Evolutionary conservation across 2,329 filamentous ascomycete species (phyloP).

Genomic region (Colletotrichum sidae): DNA sequence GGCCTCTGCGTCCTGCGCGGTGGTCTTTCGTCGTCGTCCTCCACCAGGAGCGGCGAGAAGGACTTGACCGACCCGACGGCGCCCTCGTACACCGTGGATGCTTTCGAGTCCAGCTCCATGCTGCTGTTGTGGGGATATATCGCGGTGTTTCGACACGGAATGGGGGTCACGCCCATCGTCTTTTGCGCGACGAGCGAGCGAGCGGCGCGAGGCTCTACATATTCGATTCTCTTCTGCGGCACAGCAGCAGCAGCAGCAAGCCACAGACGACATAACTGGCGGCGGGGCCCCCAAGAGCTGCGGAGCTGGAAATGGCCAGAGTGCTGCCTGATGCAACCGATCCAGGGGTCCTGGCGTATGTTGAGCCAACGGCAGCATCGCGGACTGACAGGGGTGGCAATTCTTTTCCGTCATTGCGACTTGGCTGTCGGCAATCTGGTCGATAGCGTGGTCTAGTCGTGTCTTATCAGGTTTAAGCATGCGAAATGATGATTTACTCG

Average conservation of each 20-base stretch:
- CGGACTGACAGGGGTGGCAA: too few species aligned
- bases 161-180: not conserved
- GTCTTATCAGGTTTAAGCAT: too few species aligned
- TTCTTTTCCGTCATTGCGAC: too few species aligned
- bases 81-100: not conserved
- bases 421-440: too few species aligned
- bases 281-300: not conserved
- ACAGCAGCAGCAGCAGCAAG: not conserved
- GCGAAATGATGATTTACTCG: too few species aligned
- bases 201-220: too few species aligned
- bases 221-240: too few species aligned
- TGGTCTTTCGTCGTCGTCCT: not conserved
- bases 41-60: constrained; percentile 18
- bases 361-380: too few species aligned
- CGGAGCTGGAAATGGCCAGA: not conserved
- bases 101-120: constrained; percentile 1
- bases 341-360: not conserved
- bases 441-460: too few species aligned
- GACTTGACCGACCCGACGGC: constrained; percentile 1
- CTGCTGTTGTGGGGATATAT: not conserved
- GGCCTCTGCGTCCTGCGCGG: not conserved
- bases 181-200: not conserved
- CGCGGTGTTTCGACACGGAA: not conserved
- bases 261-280: not conserved
- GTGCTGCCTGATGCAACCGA: constrained; percentile 14